These are phyloP conservation scores for Apiotrichum montevideense DNA, from an alignment of 1,284 basidiomycete genomes.

Conservation along the genomic window DNA sequence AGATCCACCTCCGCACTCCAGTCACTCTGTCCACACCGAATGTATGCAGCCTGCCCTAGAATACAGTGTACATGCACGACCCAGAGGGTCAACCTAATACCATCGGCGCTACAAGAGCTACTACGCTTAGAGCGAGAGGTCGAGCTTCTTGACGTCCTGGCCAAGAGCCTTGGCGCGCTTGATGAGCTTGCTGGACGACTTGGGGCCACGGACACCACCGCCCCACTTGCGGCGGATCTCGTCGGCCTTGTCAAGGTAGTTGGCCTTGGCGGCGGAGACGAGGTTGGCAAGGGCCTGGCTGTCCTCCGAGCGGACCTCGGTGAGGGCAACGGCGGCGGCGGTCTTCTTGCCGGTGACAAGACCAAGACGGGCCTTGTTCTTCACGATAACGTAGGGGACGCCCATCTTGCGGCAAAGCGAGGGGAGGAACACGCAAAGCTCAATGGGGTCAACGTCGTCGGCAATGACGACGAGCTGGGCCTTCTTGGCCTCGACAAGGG, in stretches of 20 bases:
- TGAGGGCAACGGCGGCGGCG: conserved; percentile 78
- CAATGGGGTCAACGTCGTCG: conserved; percentile 78
- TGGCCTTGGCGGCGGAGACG: conserved; percentile 90
- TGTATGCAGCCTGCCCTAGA: no score
- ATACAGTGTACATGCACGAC: no score
- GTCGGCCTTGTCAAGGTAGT: conserved; percentile 97
- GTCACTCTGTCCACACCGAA: no score
- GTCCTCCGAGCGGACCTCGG: conserved; percentile 94
- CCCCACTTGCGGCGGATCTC: conserved; percentile 89
- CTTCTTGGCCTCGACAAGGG: conserved; percentile 95
- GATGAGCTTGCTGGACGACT: conserved; percentile 81
- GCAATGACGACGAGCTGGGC: conserved; percentile 93
- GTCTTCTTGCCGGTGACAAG: conserved; percentile 73
- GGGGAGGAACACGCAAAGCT: conserved; percentile 95
- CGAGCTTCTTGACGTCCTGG: conserved; percentile 45
- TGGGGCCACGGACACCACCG: conserved; percentile 90
- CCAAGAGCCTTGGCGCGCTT: conserved; percentile 81
- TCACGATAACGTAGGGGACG: conserved; percentile 93
- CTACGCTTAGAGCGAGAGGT: conserved; percentile 40
- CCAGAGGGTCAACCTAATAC: no score
- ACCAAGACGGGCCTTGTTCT: conserved; percentile 93
- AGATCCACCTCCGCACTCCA: no score
- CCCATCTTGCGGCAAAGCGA: conserved; percentile 99
- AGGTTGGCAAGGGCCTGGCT: conserved; percentile 86
- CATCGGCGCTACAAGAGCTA: no score